Evolutionary conservation across 768 basidiomycete species (phyloP), one percentile per base, ranked within the genome.

Genomic region (Omphalotus guepiniiformis): DNA sequence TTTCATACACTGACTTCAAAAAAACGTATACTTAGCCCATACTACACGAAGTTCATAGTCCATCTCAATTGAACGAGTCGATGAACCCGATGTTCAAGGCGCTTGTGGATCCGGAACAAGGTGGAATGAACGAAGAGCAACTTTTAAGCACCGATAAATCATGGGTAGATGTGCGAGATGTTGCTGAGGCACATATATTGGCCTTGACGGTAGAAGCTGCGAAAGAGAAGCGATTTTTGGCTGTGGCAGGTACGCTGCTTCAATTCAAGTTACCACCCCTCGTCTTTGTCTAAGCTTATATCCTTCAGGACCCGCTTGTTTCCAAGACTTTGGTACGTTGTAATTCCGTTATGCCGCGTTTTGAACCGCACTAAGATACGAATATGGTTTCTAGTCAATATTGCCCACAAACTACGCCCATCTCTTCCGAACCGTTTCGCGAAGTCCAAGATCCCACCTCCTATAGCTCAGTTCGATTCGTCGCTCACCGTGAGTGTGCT

Each of bases 161-260:
- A 47, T 70, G 64, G 64, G 40, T 70, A 18, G 69, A 74, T 32
- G 70, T 73, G 7, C 65, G 72, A 16, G 72, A 75, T 55, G 58
- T 73, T 35, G 76, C 74, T 0, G 62, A 65, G 18, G 78, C 71
- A 1, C 79, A 81, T 53, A 61, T 63, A 4, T 58, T 62, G 9
- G 75, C 76, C 8, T 61, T 81, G 18, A 64, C 64, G 34, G 65
- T 61, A 23, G 58, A 64, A 9, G 68, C 67, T 6, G 78, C 79
- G 0, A 65, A 67, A 6, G 72, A 72, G 2, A 62, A 78, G 37
- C 64, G 79, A 27, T 70, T 78, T 59, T 26, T 47, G 27, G 13
- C 37, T 47, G 4, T 47, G 45, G 45, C 25, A 47, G 18, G 46
- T n/a, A n/a, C n/a, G n/a, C n/a, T n/a, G n/a, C n/a, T n/a, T n/a